These are phyloP conservation scores for Rhodomyrtus tomentosa DNA, from an alignment of 345 rosid species.

Conservation along the genomic window DNA sequence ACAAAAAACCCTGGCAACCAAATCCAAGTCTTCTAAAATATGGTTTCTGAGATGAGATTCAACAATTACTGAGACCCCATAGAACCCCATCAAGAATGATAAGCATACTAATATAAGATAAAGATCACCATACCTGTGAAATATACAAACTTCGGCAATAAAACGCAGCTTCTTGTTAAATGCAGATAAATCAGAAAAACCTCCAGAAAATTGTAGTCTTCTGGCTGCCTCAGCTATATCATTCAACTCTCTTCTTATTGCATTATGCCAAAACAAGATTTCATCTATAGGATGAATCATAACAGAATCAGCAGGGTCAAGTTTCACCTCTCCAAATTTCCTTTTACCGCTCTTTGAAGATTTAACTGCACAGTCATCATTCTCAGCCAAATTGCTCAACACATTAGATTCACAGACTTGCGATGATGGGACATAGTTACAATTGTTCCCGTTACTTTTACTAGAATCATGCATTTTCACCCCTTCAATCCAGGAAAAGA, in stretches of 20 bases:
- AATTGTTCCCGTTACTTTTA: constrained; percentile 10
- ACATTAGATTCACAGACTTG: neutral
- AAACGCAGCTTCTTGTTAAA: constrained; percentile 76
- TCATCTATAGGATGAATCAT: constrained; percentile 59
- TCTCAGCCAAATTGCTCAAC: constrained; percentile 11
- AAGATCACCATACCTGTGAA: constrained; percentile 51
- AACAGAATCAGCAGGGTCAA: constrained; percentile 20
- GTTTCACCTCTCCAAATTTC: constrained; percentile 42
- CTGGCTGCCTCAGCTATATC: constrained; percentile 80
- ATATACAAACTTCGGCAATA: constrained; percentile 85
- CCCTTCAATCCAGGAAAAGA: constrained; percentile 74
- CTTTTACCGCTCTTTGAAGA: constrained; percentile 55
- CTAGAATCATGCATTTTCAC: neutral
- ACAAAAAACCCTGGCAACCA: neutral
- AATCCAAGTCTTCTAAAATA: neutral
- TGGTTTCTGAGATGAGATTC: neutral
- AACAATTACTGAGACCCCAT: neutral
- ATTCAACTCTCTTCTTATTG: constrained; percentile 66
- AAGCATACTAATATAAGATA: neutral
- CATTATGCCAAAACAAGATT: constrained; percentile 88
- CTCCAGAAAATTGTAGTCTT: constrained; percentile 64
- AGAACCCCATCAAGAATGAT: neutral
- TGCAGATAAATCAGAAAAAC: constrained; percentile 53
- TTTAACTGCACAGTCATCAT: constrained; percentile 27
- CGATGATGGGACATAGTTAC: neutral